Base-by-base conservation (phyloP, 768 basidiomycete species). In the Leccinellum luteum region DNA sequence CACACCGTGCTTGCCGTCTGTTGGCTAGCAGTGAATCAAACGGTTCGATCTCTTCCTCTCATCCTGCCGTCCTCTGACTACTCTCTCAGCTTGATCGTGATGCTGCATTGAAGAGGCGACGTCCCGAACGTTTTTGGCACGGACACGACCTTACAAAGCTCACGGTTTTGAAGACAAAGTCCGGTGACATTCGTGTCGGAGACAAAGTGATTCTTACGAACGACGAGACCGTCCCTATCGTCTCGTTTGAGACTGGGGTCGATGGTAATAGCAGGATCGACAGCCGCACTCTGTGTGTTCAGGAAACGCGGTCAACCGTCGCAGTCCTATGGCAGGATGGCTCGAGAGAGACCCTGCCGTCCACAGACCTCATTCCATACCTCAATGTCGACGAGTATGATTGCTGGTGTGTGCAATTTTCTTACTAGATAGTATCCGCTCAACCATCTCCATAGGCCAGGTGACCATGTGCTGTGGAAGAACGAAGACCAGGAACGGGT, bases 291-390 rank as follows among this genome's bases (percentile, higher is more conserved):
- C 80, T 86, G 57, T 76, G 82, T 27, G 88, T 96, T 19, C 80
- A 77, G 44, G 85, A 90, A 73, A 90, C 89, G 3, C 76, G 79
- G 54, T 89, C 92, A n/a, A 76, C 71, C 9, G 76, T 90, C 25
- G 80, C 82, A 27, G 76, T 98, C 31, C 69, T 95, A 12, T 98
- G 95, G 95, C 94, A 97, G 76, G 86, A 92, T 68, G 94, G 93
- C 23, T 79, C 76, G 19, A 75, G 71, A 50, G 89, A 93, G 72
- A 79, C 75, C 3, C 54, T 88, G 38, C 78, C 74, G 47, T 81
- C 91, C 23, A 81, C 78, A 10, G 79, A 85, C 21, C 74, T 95
- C 19, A 85, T 94, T 44, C 93, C 92, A 3, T 89, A 95, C 68
- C 69, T 89, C 52, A 92, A 92, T 59, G 83, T 92, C 10, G 94